Evolutionary conservation across 441 rosid genomes (phyloP).

Genomic region (Eruca vesicaria): DNA sequence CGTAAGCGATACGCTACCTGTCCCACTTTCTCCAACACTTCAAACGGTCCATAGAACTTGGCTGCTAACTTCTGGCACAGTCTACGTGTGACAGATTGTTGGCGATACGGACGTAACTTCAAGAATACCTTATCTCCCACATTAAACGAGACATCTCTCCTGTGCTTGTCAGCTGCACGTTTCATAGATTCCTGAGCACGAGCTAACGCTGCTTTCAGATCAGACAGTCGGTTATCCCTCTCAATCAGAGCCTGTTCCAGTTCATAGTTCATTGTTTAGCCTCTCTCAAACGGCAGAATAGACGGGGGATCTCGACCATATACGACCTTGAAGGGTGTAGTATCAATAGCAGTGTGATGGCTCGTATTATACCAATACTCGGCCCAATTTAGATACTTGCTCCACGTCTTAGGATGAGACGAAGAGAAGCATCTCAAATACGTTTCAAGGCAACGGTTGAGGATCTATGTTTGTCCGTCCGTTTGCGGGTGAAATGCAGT

Average conservation of each 20-base stretch:
- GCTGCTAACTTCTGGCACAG: neutral
- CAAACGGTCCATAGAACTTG: neutral
- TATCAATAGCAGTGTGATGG: neutral
- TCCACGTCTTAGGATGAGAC: too few relatives aligned
- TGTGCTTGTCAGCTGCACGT: neutral
- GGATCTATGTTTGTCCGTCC: too few relatives aligned
- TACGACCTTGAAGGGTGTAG: neutral
- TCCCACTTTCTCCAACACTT: neutral
- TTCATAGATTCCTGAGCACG: neutral
- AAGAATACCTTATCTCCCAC: neutral
- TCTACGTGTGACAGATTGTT: neutral
- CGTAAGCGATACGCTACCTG: neutral
- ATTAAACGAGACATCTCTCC: neutral
- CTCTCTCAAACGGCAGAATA: neutral
- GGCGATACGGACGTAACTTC: neutral
- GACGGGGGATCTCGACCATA: neutral
- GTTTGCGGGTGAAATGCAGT: too few relatives aligned
- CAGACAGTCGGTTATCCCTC: neutral
- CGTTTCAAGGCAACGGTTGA: too few relatives aligned
- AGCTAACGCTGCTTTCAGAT: neutral
- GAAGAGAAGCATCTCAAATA: too few relatives aligned
- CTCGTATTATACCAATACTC: neutral
- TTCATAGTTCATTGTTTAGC: neutral
- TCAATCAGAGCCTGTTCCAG: neutral
- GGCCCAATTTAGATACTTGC: neutral